These are phyloP conservation scores for Chlorencoelia australis DNA, from an alignment of 2,329 filamentous ascomycete species.

Conservation along the genomic window DNA sequence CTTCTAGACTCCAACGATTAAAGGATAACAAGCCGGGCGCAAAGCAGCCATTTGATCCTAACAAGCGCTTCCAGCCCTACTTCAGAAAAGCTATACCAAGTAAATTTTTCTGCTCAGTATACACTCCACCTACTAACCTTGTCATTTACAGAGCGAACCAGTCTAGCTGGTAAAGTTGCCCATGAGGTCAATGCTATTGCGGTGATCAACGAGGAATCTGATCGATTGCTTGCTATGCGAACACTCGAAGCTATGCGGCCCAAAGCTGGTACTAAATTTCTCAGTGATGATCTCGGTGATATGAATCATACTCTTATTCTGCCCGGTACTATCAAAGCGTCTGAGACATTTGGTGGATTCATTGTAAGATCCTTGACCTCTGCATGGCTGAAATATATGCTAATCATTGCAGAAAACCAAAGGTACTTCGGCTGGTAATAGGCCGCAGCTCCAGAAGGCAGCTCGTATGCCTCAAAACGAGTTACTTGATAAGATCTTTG, in stretches of 20 bases:
- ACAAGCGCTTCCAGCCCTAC: conserved; percentile 50
- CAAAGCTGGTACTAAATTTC: conserved; percentile 41
- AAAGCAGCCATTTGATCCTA: conserved; percentile 33
- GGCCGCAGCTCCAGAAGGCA: conserved; percentile 68
- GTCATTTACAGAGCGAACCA: conserved; percentile 57
- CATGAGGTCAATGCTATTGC: conserved; percentile 71
- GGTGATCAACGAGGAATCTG: conserved; percentile 60
- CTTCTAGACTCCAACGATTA: conserved; percentile 38
- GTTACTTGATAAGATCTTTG: conserved; percentile 75
- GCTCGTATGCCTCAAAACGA: conserved; percentile 84
- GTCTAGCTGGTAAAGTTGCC: conserved; percentile 59
- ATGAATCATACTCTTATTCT: conserved; percentile 39
- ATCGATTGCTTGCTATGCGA: conserved; percentile 47
- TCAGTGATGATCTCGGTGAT: conserved; percentile 20
- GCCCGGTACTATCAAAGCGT: conserved; percentile 38
- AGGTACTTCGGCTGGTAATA: conserved; percentile 43
- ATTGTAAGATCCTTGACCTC: conserved; percentile 39
- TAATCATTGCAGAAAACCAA: conserved; percentile 38
- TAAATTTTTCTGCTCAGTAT: conserved; percentile 36
- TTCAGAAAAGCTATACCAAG: conserved; percentile 66
- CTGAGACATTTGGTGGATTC: conserved; percentile 39
- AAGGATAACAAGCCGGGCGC: conserved; percentile 37
- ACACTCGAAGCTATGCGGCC: conserved; percentile 50
- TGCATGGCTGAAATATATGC: conserved; percentile 1
- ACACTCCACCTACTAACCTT: background rate